phyloP scores from a whole-genome alignment of 2,329 filamentous ascomycete species.

The Tolypocladium nubicola region DNA sequence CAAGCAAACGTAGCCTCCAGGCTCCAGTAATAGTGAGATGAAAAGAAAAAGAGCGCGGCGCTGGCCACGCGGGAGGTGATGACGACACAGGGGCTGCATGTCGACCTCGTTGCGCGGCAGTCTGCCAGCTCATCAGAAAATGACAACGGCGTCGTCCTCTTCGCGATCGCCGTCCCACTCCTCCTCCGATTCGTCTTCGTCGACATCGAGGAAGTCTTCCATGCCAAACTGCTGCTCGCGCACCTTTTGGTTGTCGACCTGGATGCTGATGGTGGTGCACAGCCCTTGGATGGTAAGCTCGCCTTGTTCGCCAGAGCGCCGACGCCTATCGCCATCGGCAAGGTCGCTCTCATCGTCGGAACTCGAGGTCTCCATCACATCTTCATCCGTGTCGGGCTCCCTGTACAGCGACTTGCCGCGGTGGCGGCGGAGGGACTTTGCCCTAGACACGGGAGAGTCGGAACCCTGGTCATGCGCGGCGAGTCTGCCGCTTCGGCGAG shows the following conservation, averaged over 20 bases:
- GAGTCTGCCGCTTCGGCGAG: conserved; percentile 27
- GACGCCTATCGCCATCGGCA: conserved; percentile 1
- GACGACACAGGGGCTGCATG: neutral
- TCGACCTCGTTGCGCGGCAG: neutral
- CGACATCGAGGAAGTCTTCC: conserved; percentile 57
- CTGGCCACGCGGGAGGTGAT: neutral
- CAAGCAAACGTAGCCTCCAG: neutral
- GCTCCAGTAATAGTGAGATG: too few relatives aligned
- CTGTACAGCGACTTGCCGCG: conserved; percentile 23
- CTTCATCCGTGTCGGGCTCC: conserved; percentile 35
- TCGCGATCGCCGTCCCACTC: conserved; percentile 49
- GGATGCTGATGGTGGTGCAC: conserved; percentile 59
- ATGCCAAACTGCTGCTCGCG: conserved; percentile 58
- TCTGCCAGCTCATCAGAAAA: conserved; percentile 11
- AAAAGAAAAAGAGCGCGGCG: neutral
- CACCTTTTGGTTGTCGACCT: conserved; percentile 67
- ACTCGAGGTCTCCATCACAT: conserved; percentile 23
- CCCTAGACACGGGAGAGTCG: conserved; percentile 9
- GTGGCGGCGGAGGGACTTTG: conserved; percentile 5
- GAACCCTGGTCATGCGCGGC: conserved; percentile 16
- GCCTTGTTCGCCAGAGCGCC: neutral
- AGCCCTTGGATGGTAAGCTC: conserved; percentile 49
- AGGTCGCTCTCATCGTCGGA: conserved; percentile 3
- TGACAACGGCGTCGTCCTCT: conserved; percentile 25
- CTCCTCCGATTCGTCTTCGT: conserved; percentile 43